phyloP scores from a whole-genome alignment of 495 filamentous ascomycete genomes.

The Penicillium cinerascens region DNA sequence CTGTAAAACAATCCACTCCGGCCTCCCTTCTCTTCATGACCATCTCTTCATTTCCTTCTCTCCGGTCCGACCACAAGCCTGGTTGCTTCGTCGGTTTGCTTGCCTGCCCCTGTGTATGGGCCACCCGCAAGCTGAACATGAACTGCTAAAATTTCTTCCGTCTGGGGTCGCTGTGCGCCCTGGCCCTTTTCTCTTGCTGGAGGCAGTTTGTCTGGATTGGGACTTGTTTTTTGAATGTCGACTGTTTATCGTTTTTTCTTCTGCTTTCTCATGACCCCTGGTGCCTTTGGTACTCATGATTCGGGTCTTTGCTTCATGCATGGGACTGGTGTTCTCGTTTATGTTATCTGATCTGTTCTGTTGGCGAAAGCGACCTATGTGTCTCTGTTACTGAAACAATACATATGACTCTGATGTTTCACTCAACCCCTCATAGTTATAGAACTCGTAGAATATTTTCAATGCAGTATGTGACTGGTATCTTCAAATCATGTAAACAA shows the following conservation, averaged over 20 bases:
- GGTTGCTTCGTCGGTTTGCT: slow-evolving; percentile 38
- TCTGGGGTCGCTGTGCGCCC: slow-evolving; percentile 25
- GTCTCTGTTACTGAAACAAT: slow-evolving; percentile 22
- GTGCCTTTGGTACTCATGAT: slow-evolving; percentile 34
- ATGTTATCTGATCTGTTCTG: slow-evolving; percentile 28
- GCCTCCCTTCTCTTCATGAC: slow-evolving; percentile 8
- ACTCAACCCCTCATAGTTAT: neutral
- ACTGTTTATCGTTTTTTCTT: slow-evolving; percentile 19
- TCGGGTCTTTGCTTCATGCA: slow-evolving; percentile 41
- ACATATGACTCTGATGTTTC: slow-evolving; percentile 17
- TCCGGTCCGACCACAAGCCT: slow-evolving; percentile 34
- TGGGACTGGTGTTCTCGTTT: slow-evolving; percentile 44
- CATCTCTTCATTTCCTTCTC: slow-evolving; percentile 19
- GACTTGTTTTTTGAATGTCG: slow-evolving; percentile 10
- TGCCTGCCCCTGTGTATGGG: slow-evolving; percentile 22
- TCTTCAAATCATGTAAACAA: slow-evolving; percentile 1
- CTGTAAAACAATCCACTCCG: slow-evolving; percentile 46
- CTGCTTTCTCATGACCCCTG: slow-evolving; percentile 20
- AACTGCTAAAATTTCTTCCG: slow-evolving; percentile 21
- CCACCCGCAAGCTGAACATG: slow-evolving; percentile 30
- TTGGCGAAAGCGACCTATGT: slow-evolving; percentile 38
- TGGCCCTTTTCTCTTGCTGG: slow-evolving; percentile 12
- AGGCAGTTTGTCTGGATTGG: slow-evolving; percentile 21
- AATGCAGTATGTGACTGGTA: slow-evolving; percentile 15
- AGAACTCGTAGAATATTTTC: neutral